Base-by-base conservation (phyloP, 2,329 filamentous ascomycete species). In the Epichloe hybrida region DNA sequence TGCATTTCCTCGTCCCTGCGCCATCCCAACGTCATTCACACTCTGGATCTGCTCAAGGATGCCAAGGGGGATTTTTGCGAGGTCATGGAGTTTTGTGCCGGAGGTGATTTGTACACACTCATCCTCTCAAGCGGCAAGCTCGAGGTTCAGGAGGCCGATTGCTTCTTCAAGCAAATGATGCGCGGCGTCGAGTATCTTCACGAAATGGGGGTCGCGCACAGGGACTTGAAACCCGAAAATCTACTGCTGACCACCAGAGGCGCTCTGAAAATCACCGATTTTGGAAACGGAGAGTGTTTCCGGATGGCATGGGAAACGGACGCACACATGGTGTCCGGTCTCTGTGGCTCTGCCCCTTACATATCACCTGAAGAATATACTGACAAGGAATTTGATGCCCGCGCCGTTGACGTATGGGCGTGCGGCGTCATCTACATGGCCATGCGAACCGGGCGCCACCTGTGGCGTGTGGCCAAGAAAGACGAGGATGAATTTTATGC, bases 381-480 rank as follows among this genome's bases (percentile, higher is more conserved):
- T 2, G 90, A 95, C 64, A 89, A 84, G 65, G 93, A 98, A 65
- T 98, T 98, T 57, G 93, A 98, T 63, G 93, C 93, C 34, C 80
- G 93, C 52, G 91, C 93, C n/a, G 91, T 98, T 46, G 93, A 98
- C 62, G 85, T 97, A 13, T 98, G 93, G 93, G 93, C 93, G 23
- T 95, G 89, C 54, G 93, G 93, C 64, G 93, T 98, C 48, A 98
- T 98, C 53, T 98, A 98, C 72, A 98, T 98, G 93, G 93, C 93
- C 13, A 98, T 98, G 93, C 80, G 93, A 52, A 97, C 91, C 2
- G 93, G 93, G 5, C 80, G 93, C 49, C 93, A 98, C 67, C 75
- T 98, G 8, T 98, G 93, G 93, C 85, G 90, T 50, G 81, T 96
- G n/a, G 93, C 93, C 6, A 91, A 91, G 68, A 94, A 89, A 69